A percentile compares a stretch with the other conserved stretches of the same genome.
These are phyloP conservation scores for Luffa aegyptiaca DNA, from an alignment of 306 rosid genomes.

Conservation along the genomic window DNA sequence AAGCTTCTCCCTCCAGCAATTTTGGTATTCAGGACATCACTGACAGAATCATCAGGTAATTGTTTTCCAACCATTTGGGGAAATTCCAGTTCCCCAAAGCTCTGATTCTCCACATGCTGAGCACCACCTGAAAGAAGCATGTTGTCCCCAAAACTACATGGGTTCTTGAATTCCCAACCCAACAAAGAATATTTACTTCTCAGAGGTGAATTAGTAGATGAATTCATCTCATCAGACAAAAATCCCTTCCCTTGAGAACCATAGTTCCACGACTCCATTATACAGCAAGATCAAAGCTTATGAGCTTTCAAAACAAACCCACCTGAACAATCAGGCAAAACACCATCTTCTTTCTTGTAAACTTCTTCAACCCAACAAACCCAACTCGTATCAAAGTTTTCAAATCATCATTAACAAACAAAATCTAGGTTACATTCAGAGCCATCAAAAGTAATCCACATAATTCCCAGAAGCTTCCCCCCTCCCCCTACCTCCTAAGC, in stretches of 20 bases:
- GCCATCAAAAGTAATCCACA: not conserved
- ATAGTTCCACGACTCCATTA: constrained; percentile 80
- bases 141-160: constrained; percentile 40
- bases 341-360: not conserved
- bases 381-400: not conserved
- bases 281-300: constrained; percentile 16
- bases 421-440: not conserved
- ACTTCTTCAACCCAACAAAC: not conserved
- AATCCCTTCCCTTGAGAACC: constrained; percentile 55
- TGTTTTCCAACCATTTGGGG: constrained; percentile 51
- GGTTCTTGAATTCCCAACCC: constrained; percentile 60
- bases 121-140: constrained; percentile 27
- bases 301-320: constrained; percentile 18
- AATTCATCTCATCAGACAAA: constrained; percentile 33
- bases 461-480: not conserved
- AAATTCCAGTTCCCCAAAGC: constrained; percentile 51
- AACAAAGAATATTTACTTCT: constrained; percentile 37
- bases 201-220: constrained; percentile 32
- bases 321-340: constrained; percentile 18
- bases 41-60: constrained; percentile 24
- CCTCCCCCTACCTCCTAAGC: not conserved
- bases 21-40: constrained; percentile 24
- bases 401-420: constrained; percentile 2
- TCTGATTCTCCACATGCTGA: constrained; percentile 36
- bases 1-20: constrained; percentile 17